A percentile compares a stretch with the other conserved stretches of the same genome.
These are phyloP conservation scores for Aspergillus oerlinghausenensis DNA, from an alignment of 2,329 filamentous ascomycete species.

Conservation along the genomic window DNA sequence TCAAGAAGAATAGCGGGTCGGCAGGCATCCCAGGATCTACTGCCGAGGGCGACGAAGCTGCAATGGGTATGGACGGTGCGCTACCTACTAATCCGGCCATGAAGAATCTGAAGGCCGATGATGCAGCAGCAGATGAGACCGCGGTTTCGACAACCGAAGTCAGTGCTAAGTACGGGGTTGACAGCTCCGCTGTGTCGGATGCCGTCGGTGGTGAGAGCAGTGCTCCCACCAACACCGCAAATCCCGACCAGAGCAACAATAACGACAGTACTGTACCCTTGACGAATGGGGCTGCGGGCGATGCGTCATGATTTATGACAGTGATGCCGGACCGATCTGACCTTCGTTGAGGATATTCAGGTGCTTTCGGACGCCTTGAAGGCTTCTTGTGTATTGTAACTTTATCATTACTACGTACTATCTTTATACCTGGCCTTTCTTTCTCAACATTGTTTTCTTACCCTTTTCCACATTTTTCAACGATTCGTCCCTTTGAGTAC, in stretches of 20 bases:
- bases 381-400: conserved; percentile 15
- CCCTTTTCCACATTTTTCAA: background rate
- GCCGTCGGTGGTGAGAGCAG: conserved; percentile 9
- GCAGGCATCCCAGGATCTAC: conserved; percentile 21
- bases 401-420: conserved; percentile 6
- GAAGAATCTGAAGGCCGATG: conserved; percentile 46
- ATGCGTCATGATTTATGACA: conserved; percentile 39
- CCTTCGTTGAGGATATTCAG: background rate
- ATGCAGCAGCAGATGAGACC: conserved; percentile 10
- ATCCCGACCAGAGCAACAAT: conserved; percentile 20
- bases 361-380: background rate
- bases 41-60: conserved; percentile 25
- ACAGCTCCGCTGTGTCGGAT: conserved; percentile 11
- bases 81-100: conserved; percentile 7
- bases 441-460: background rate
- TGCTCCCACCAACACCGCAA: conserved; percentile 7
- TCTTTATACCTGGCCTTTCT: background rate
- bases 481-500: background rate
- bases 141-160: conserved; percentile 9
- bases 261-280: conserved; percentile 37
- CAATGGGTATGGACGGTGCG: conserved; percentile 13
- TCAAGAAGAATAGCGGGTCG: conserved; percentile 37
- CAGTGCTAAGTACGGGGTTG: conserved; percentile 11
- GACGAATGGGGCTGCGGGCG: conserved; percentile 55
- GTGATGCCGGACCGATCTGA: background rate